Evolutionary conservation across 139 green algal species (phyloP), one percentile per base, ranked within the genome.

Genomic region (Micractinium conductrix): DNA sequence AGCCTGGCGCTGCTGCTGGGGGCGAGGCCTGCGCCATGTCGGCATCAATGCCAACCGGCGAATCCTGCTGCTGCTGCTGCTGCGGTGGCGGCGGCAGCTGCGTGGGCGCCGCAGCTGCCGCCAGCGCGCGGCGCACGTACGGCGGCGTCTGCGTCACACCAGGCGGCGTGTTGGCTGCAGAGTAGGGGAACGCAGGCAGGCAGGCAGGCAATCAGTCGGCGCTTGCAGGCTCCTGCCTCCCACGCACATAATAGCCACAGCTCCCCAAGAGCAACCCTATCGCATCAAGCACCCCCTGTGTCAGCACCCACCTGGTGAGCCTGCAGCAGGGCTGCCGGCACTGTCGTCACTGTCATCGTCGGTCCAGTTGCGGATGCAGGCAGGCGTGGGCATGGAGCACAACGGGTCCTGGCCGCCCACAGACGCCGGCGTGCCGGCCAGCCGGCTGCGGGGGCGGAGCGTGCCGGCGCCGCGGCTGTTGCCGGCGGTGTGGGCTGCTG

Each of bases 331-430:
- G n/a, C n/a, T n/a, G n/a, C n/a, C n/a, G n/a, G n/a, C n/a, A n/a
- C n/a, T n/a, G n/a, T n/a, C n/a, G n/a, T n/a, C n/a, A n/a, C 63
- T 73, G 38, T 42, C 76, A 7, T 82, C 76, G 7, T 82, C 76
- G 17, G 53, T 60, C 76, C 76, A 82, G 40, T 72, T 58, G 14
- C 76, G 53, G 37, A 82, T 71, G 76, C 76, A 82, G 26, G 76
- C 55, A 0, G 76, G 75, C 3, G 75, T 81, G 53, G 75, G 75
- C 75, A 81, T 38, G 10, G 55, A 44, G 76, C 58, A 71, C 55
- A 70, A 8, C 58, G 43, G 76, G 4, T 42, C 37, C 38, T 53
- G 37, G 76, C 38, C 58, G 76, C 12, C 30, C 16, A 17, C 22
- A 35, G 14, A 22, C 4, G 35, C 50, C 12, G 50, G 50, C 19